Base-by-base conservation (phyloP, 108 stramenopile species). In the Discostella pseudostelligera region DNA sequence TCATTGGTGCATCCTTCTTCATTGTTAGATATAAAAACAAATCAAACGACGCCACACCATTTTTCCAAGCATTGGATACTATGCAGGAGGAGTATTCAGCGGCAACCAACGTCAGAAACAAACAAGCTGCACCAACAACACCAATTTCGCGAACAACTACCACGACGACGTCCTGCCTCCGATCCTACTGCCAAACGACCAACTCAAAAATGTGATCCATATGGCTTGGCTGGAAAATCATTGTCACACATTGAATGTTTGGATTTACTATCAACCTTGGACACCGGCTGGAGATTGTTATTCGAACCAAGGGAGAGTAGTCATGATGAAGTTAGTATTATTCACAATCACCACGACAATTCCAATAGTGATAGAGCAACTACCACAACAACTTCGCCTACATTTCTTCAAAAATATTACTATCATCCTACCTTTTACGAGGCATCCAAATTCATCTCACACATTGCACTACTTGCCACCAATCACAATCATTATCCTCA, bases 161-260 rank as follows among this genome's bases (percentile, higher is more conserved):
- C 26, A 7, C 57, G 26, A 51, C 35, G 40, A 43, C 55, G 5
- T 32, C 3, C 19, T 17, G 28, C 28, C 46, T 67, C 55, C 10
- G 76, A 78, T 59, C 76, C 76, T 22, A 70, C 69, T 29, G 69
- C 76, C 22, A 66, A 59, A 9, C 47, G 69, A 49, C 76, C 76
- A 11, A 66, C 76, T 25, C 59, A 21, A 54, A 70, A 67, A 28
- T 78, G 76, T 42, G 76, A 78, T 54, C 76, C 76, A 20, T 78
- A 78, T 51, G 76, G 69, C 7, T 43, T 78, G 39, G 45, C 40
- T 32, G 76, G 76, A 3, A 43, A 49, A 56, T 78, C 76, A 12
- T 19, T 78, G 24, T 70, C 76, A 0, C 19, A 24, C 24, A 14
- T 13, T 11, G 54, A 78, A 62, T 78, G 76, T 32, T 11, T 44